A percentile compares a stretch with the other conserved stretches of the same genome.
Conservation (phyloP, 257 asterid genomes). For the Craterostigma plantagineum region DNA sequence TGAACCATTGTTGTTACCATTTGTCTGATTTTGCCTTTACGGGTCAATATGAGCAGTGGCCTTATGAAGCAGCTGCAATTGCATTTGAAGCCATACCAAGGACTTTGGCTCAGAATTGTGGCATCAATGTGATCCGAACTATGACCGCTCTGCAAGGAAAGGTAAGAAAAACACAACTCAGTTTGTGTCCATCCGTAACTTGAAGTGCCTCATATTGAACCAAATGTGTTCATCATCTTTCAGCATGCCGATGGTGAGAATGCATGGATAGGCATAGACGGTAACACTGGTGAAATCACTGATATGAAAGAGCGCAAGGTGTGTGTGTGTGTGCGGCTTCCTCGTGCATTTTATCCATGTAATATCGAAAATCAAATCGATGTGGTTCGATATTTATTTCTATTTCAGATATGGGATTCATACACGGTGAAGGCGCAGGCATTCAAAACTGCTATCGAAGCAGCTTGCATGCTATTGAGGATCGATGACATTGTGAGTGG, state of each 20-base stretch:
- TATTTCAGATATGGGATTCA: conserved; percentile 80
- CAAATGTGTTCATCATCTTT: not conserved
- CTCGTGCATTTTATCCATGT: too few species aligned
- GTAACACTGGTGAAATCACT: conserved; percentile 77
- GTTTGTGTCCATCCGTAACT: too few species aligned
- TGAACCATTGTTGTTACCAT: too few species aligned
- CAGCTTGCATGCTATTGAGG: conserved; percentile 93
- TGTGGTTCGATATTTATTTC: not conserved
- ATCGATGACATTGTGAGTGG: conserved; percentile 95
- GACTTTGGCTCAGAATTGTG: conserved; percentile 96
- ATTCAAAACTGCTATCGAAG: conserved; percentile 89
- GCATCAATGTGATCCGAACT: conserved; percentile 80
- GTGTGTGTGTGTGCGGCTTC: conserved; percentile 1
- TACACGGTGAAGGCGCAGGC: conserved; percentile 88
- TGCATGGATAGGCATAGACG: conserved; percentile 91
- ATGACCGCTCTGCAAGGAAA: conserved; percentile 95
- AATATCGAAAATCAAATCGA: not conserved
- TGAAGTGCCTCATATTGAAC: too few species aligned
- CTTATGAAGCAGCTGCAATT: conserved; percentile 96
- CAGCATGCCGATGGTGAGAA: conserved; percentile 96
- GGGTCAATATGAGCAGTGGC: conserved; percentile 43
- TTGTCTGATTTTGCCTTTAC: not conserved
- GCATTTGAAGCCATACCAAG: conserved; percentile 98
- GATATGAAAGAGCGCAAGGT: conserved; percentile 96
- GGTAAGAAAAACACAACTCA: conserved; percentile 15